These are phyloP conservation scores for Hymenoscyphus albidus DNA, from an alignment of 2,329 filamentous ascomycete species.

Conservation along the genomic window DNA sequence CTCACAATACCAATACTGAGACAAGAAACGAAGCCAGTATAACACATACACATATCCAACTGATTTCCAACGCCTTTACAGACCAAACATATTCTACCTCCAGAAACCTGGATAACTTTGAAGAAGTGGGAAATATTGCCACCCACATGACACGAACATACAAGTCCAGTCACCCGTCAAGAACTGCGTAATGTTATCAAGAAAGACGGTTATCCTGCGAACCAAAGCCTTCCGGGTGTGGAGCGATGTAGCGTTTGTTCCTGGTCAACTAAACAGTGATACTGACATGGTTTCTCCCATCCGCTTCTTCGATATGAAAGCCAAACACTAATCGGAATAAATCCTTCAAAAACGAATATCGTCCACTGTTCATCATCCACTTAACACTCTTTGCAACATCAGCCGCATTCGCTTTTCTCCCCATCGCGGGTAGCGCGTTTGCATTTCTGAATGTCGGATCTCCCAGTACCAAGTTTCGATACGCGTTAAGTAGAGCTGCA, in stretches of 20 bases:
- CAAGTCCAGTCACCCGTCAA: too few relatives aligned
- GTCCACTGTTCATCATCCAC: slow-evolving; percentile 67
- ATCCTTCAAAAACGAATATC: slow-evolving; percentile 77
- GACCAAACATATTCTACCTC: slow-evolving; percentile 11
- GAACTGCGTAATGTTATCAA: too few relatives aligned
- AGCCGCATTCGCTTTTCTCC: slow-evolving; percentile 59
- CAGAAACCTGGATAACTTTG: not conserved
- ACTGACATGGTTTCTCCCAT: slow-evolving; percentile 60
- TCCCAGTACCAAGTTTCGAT: slow-evolving; percentile 72
- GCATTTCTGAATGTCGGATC: slow-evolving; percentile 63
- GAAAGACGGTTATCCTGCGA: too few relatives aligned
- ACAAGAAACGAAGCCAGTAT: slow-evolving; percentile 13
- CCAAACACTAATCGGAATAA: slow-evolving; percentile 82
- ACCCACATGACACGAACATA: too few relatives aligned
- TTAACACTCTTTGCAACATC: slow-evolving; percentile 78
- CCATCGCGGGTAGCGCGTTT: slow-evolving; percentile 51
- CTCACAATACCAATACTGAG: slow-evolving; percentile 9
- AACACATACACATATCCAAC: slow-evolving; percentile 9
- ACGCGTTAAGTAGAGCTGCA: slow-evolving; percentile 67
- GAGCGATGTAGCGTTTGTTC: too few relatives aligned
- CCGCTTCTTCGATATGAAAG: slow-evolving; percentile 75
- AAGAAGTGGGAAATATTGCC: too few relatives aligned
- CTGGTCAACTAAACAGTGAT: slow-evolving; percentile 48
- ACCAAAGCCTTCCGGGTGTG: too few relatives aligned
- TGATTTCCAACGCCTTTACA: slow-evolving; percentile 15